Evolutionary conservation across 2,329 filamentous ascomycete species (phyloP).

Genomic region (Fusarium pseudonygamai): DNA sequence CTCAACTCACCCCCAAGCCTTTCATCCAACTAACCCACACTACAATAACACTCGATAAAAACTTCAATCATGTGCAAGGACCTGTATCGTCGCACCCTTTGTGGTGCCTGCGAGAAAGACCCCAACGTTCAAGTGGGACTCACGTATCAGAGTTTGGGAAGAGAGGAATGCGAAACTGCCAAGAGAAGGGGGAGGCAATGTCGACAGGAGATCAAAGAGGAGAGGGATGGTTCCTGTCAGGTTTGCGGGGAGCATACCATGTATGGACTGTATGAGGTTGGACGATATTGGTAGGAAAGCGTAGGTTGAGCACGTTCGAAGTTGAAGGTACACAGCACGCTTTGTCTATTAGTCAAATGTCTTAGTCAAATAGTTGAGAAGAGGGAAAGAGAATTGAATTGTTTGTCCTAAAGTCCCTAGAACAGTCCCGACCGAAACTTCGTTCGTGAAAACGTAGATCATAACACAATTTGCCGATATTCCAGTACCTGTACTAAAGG

Average conservation of each 20-base stretch:
- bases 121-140: neutral
- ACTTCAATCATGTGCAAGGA: neutral
- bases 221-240: neutral
- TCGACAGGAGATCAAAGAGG: neutral
- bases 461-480: accelerated
- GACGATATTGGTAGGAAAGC: neutral
- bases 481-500: accelerated
- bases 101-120: neutral
- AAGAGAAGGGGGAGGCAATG: neutral
- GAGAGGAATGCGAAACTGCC: neutral
- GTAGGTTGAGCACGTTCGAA: accelerated
- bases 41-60: accelerated
- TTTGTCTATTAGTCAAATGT: accelerated
- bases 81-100: neutral
- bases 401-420: accelerated
- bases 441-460: accelerated
- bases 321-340: accelerated
- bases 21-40: neutral
- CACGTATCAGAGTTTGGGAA: accelerated
- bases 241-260: neutral
- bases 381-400: accelerated
- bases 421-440: accelerated
- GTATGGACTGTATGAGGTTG: neutral
- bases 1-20: neutral
- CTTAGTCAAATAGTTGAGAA: neutral